Evolutionary conservation across 805 yeast genomes (phyloP).

Genomic region (Kodamaea lidongshanica): DNA sequence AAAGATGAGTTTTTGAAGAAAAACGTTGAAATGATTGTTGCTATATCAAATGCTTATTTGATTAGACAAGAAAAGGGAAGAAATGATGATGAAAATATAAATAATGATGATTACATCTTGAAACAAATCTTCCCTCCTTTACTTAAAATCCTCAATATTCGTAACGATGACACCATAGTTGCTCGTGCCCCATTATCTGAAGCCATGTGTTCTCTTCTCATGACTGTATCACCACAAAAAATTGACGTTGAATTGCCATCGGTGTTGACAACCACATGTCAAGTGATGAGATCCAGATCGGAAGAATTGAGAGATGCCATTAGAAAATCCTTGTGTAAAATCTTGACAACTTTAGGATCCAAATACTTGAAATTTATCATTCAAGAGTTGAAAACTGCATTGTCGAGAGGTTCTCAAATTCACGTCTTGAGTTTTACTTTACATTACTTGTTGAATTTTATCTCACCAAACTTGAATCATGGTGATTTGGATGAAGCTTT

Average conservation of each 20-base stretch:
- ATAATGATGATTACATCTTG: slow-evolving; percentile 31
- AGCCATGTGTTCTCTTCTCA: slow-evolving; percentile 62
- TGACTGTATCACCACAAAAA: slow-evolving; percentile 53
- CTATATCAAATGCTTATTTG: slow-evolving; percentile 46
- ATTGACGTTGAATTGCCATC: slow-evolving; percentile 68
- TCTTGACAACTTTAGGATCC: slow-evolving; percentile 64
- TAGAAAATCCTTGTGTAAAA: slow-evolving; percentile 64
- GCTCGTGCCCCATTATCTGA: slow-evolving; percentile 75
- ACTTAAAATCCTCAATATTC: slow-evolving; percentile 49
- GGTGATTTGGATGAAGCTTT: slow-evolving; percentile 75
- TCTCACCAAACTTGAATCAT: slow-evolving; percentile 42
- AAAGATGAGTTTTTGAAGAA: slow-evolving; percentile 46
- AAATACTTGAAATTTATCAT: slow-evolving; percentile 67
- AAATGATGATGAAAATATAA: slow-evolving; percentile 1
- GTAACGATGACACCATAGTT: slow-evolving; percentile 75
- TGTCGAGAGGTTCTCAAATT: slow-evolving; percentile 84
- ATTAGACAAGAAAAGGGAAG: slow-evolving; percentile 14
- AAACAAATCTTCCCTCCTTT: slow-evolving; percentile 58
- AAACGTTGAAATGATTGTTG: slow-evolving; percentile 52
- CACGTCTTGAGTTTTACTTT: slow-evolving; percentile 88
- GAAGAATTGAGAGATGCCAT: slow-evolving; percentile 86
- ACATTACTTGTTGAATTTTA: slow-evolving; percentile 60
- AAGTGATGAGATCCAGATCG: slow-evolving; percentile 74
- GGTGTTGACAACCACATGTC: slow-evolving; percentile 78
- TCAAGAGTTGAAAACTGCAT: slow-evolving; percentile 69